phyloP scores from a whole-genome alignment of 2,329 filamentous ascomycete species.

The Fusarium duplospermum region DNA sequence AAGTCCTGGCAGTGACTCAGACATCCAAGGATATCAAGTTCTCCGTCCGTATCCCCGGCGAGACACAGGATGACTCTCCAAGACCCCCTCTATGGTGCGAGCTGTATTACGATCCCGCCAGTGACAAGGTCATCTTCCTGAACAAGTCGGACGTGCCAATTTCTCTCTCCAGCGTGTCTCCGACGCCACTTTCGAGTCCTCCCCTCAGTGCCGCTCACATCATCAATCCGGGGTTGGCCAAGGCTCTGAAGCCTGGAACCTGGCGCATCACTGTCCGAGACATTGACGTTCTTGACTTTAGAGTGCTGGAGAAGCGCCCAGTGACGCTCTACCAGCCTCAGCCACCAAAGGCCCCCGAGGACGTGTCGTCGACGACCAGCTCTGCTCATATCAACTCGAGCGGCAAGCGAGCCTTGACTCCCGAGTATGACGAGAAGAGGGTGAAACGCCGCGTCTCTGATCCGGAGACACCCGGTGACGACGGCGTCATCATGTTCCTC shows the following conservation, averaged over 20 bases:
- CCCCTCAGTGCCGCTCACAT: slow-evolving; percentile 56
- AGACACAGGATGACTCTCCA: slow-evolving; percentile 55
- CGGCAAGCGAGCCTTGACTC: slow-evolving; percentile 62
- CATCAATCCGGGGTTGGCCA: slow-evolving; percentile 58
- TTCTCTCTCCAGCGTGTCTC: slow-evolving; percentile 59
- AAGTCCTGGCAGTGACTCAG: slow-evolving; percentile 70
- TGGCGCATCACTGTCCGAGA: slow-evolving; percentile 66
- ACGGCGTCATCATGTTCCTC: slow-evolving; percentile 67
- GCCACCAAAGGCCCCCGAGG: slow-evolving; percentile 43
- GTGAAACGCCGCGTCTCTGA: slow-evolving; percentile 56
- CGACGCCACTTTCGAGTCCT: slow-evolving; percentile 52
- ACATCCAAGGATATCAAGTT: slow-evolving; percentile 71
- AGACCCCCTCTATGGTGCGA: slow-evolving; percentile 68
- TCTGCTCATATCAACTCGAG: slow-evolving; percentile 57
- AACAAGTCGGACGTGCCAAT: slow-evolving; percentile 68
- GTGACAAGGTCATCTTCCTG: slow-evolving; percentile 67
- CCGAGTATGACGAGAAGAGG: slow-evolving; percentile 58
- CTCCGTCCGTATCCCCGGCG: slow-evolving; percentile 65
- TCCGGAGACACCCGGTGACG: slow-evolving; percentile 48
- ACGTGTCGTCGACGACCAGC: slow-evolving; percentile 45
- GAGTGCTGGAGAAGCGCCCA: slow-evolving; percentile 67
- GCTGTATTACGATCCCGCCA: slow-evolving; percentile 69
- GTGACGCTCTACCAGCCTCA: slow-evolving; percentile 53
- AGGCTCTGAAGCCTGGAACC: slow-evolving; percentile 64
- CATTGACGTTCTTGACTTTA: slow-evolving; percentile 66